Conservation (phyloP, 495 filamentous ascomycete species). For the Podospora comata region DNA sequence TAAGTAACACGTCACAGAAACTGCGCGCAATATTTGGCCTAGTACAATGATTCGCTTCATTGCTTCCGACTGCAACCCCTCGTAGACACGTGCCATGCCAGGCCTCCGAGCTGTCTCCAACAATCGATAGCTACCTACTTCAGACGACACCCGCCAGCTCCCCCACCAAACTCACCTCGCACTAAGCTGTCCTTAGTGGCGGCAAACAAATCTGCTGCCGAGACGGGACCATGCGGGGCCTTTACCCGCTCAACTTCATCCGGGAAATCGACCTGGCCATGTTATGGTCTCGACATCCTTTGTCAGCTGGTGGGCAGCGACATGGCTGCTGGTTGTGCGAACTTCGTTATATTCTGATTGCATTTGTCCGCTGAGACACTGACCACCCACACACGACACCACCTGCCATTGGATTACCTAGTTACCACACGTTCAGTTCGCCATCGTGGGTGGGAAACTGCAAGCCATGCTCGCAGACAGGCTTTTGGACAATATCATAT, state of each 20-base stretch:
- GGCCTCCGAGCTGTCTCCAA: neutral
- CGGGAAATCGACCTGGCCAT: neutral
- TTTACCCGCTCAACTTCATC: neutral
- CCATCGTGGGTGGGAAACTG: neutral
- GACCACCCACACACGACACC: neutral
- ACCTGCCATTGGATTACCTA: neutral
- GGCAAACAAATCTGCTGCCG: constrained; percentile 9
- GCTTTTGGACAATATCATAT: constrained; percentile 20
- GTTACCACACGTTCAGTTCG: neutral
- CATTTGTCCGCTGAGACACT: neutral
- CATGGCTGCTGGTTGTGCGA: neutral
- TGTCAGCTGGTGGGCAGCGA: neutral
- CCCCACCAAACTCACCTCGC: neutral
- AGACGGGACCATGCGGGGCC: neutral
- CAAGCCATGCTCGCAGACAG: constrained; percentile 26
- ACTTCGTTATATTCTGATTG: neutral
- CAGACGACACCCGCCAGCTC: neutral
- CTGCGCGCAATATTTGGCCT: neutral
- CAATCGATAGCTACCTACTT: neutral
- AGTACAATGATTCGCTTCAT: neutral
- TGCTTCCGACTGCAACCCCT: constrained; percentile 2
- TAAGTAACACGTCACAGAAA: too few species aligned
- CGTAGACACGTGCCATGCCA: neutral
- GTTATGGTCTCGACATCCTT: neutral
- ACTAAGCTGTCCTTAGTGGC: constrained; percentile 3